Evolutionary conservation across 2,329 filamentous ascomycete genomes (phyloP), one percentile per base, ranked within the genome.

Genomic region (Penicillium sp.): DNA sequence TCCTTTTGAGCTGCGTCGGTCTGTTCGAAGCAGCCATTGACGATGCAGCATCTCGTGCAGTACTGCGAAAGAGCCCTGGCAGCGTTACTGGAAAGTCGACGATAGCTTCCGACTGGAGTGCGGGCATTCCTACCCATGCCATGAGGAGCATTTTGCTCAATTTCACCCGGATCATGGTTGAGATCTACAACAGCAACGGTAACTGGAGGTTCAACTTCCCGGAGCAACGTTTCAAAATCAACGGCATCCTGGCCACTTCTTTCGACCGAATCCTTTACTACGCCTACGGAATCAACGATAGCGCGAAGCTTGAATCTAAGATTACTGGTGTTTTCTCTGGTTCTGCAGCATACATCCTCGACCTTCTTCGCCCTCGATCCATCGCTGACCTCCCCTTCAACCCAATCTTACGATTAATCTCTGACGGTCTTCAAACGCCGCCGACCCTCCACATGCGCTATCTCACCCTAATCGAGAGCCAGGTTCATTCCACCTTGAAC

Each of bases 181-280:
- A 96, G 69, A 85, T 96, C 6, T 89, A 96, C 66, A 92, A 96
- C 77, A 95, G 89, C 73, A 90, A 89, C 39, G 85, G 87, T 33
- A 92, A 88, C 5, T 99, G 94, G 95, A 89, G 88, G 65, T 97
- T 96, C 72, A 82, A 85, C 6, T 82, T 84, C 1, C 82, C 86
- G 11, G 80, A 87, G 27, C 88, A 93, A 64, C 87, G 89, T 44
- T 85, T 87, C 52, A 81, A 87, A 56, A 83, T 97, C 50, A 85
- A 91, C 59, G 82, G 83, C 18, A 82, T 83, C 43, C 85, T 96
- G 27, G 83, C 91, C 27, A 82, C 82, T 5, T 84, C 89, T 14
- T 88, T 97, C 70, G 83, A 89, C 63, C 87, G 85, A 47, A 82
- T 96, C 33, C 77, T 97, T 22, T 79, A 83, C 36, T 89, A 88